Evolutionary conservation across 257 asterid genomes (phyloP), one percentile per base, ranked within the genome.

Genomic region (Striga asiatica): DNA sequence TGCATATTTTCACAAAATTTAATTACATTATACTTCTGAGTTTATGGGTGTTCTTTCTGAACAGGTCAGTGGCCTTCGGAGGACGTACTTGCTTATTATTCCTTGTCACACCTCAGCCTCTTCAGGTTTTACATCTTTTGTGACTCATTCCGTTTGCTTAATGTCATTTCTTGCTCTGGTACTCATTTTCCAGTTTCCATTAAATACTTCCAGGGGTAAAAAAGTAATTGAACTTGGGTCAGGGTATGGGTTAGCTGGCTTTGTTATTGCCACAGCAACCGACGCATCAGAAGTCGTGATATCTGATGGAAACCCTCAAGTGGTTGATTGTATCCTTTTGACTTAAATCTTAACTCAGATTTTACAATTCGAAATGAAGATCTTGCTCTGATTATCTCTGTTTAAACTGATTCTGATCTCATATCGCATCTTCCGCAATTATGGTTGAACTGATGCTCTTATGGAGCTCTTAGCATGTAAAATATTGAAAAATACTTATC

Each of bases 31-130:
- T 62, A 17, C 34, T 53, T 61, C 39, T 47, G 13, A 50, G 16
- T 50, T 38, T 38, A 18, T 16, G 13, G 9, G 18, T 10, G 13
- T 69, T 61, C 32, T 49, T 70, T 37, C 66, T 66, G 60, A 69
- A 56, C 80, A 89, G 97, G 97, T 80, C 94, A 77, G 66, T 85
- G 94, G 95, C 97, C 97, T n/a, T 79, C 95, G 9, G 97, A 89
- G 74, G 95, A 89, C 45, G 85, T 85, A 47, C 93, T 89, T 48
- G 93, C 94, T 57, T 82, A 79, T 56, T 85, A 83, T 75, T 83
- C 84, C 80, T 58, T 78, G 73, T 71, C 74, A 57, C 83, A 62
- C 71, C 75, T 70, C 37, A 75, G 68, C 53, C 50, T 28, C 60
- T 89, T 89, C 80, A 81, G 94, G 98, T 86, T 55, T n/a, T 60